Conservation (phyloP, 2,329 filamentous ascomycete species). For the Cladosporium sp. region DNA sequence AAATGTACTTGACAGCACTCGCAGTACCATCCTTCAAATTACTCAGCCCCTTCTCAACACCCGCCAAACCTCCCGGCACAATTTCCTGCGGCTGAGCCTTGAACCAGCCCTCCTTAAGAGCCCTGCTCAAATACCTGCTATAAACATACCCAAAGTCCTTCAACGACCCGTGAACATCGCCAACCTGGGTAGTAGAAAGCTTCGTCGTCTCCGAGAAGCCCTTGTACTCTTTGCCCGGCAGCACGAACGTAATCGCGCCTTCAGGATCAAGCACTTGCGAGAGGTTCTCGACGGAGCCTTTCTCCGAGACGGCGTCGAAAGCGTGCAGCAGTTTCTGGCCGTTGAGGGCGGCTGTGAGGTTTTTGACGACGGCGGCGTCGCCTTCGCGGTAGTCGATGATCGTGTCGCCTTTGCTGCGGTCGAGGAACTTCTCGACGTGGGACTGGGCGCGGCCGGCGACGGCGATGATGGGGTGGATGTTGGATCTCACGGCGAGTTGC, state of each 20-base stretch:
- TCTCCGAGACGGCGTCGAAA: constrained; percentile 60
- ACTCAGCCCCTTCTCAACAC: constrained; percentile 33
- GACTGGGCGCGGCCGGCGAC: constrained; percentile 44
- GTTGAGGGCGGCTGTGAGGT: constrained; percentile 49
- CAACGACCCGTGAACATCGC: constrained; percentile 33
- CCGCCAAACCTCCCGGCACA: constrained; percentile 34
- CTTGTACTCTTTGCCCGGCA: constrained; percentile 42
- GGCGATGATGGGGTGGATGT: constrained; percentile 47
- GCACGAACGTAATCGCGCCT: constrained; percentile 40
- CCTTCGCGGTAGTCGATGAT: constrained; percentile 59
- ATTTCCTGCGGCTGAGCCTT: constrained; percentile 36
- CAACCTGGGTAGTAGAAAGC: constrained; percentile 42
- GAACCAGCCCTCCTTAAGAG: constrained; percentile 35
- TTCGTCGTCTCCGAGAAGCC: constrained; percentile 45
- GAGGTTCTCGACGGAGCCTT: constrained; percentile 50
- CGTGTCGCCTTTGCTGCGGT: constrained; percentile 43
- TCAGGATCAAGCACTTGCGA: constrained; percentile 46
- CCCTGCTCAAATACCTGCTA: constrained; percentile 30
- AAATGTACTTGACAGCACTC: constrained; percentile 38
- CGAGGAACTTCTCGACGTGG: constrained; percentile 43
- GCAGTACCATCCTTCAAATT: constrained; percentile 37
- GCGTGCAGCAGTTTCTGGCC: constrained; percentile 53
- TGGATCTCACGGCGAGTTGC: constrained; percentile 42
- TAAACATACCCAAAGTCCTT: constrained; percentile 36
- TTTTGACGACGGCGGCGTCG: constrained; percentile 52